phyloP scores from a whole-genome alignment of 1,284 basidiomycete species.

The Irpex lacteus region DNA sequence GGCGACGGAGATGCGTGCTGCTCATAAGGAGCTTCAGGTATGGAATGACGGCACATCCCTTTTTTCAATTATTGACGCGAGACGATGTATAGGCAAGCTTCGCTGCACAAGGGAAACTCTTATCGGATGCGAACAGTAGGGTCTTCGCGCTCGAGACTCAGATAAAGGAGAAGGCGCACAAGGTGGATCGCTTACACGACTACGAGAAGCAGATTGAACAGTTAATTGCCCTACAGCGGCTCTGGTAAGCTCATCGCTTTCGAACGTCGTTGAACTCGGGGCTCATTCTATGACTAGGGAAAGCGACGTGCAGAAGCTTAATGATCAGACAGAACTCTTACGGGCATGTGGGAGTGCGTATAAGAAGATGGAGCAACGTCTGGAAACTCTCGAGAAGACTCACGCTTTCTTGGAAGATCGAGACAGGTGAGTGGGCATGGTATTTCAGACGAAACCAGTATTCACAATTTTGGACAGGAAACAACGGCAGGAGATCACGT shows the following conservation, averaged over 20 bases:
- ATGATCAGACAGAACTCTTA: conserved; percentile 58
- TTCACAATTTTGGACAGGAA: conserved; percentile 33
- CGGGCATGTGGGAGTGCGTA: conserved; percentile 51
- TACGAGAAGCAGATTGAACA: conserved; percentile 75
- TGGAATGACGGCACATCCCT: neutral
- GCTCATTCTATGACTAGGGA: conserved; percentile 46
- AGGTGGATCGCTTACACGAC: conserved; percentile 67
- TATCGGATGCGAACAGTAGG: conserved; percentile 57
- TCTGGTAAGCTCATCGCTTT: conserved; percentile 51
- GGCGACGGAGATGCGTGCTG: conserved; percentile 57
- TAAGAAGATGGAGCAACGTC: conserved; percentile 59
- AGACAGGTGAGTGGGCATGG: conserved; percentile 42
- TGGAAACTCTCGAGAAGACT: conserved; percentile 53
- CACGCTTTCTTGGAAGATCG: conserved; percentile 50
- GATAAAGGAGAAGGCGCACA: conserved; percentile 69
- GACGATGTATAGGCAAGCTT: conserved; percentile 53
- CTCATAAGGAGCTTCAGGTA: conserved; percentile 64
- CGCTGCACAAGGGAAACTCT: conserved; percentile 61
- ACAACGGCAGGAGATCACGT: conserved; percentile 54
- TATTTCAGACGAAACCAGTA: neutral
- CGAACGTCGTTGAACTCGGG: neutral
- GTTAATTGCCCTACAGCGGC: conserved; percentile 61
- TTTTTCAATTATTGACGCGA: conserved; percentile 1
- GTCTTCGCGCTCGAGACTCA: conserved; percentile 64
- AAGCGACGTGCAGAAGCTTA: conserved; percentile 67